Percentiles rank a stretch among this genome's conserved stretches.
Evolutionary conservation across 177 flowering plant species (phyloP).

Genomic region (Vitis hybrid): DNA sequence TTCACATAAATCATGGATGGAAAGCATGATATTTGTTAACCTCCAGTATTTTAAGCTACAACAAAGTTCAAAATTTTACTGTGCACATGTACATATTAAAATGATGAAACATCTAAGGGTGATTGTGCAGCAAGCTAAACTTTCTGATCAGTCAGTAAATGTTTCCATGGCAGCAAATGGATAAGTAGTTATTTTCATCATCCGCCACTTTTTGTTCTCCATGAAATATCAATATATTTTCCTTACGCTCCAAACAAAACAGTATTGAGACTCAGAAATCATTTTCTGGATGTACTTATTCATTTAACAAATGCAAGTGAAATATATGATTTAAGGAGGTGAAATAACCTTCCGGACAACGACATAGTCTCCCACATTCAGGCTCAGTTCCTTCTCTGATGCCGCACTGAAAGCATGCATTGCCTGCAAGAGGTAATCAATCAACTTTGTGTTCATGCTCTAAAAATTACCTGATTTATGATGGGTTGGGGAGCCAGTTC

Average conservation of each 20-base stretch:
- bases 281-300: background rate
- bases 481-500: background rate
- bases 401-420: slow-evolving; percentile 62
- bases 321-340: background rate
- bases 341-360: slow-evolving; percentile 82
- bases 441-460: background rate
- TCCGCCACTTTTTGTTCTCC: no score
- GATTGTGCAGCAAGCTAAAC: no score
- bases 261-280: background rate
- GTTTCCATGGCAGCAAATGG: no score
- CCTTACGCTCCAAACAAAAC: background rate
- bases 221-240: background rate
- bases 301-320: background rate
- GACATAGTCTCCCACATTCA: slow-evolving; percentile 83
- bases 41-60: no score
- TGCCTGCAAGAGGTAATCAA: slow-evolving; percentile 52
- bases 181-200: no score
- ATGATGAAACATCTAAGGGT: no score
- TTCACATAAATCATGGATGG: no score
- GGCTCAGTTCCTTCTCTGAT: slow-evolving; percentile 79
- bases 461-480: background rate
- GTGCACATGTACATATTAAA: no score
- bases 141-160: no score
- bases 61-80: no score
- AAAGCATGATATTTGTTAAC: no score